Evolutionary conservation across 768 basidiomycete species (phyloP).

Genomic region (Exidia glandulosa): DNA sequence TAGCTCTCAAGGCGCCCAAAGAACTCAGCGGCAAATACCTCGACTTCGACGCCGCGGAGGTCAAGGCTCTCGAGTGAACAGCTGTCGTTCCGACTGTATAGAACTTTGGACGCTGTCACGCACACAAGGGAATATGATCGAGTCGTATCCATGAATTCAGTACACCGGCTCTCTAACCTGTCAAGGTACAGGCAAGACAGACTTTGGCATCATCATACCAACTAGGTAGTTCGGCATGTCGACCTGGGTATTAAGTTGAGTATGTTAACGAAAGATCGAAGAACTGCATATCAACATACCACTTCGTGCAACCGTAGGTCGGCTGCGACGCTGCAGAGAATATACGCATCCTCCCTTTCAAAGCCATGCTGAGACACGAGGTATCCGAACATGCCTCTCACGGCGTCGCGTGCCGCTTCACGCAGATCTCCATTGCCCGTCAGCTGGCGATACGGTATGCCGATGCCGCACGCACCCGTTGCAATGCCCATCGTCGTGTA

Average conservation of each 20-base stretch:
- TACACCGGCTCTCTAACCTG: no score
- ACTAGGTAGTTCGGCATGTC: constrained; percentile 60
- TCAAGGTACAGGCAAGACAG: no score
- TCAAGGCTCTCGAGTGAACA: constrained; percentile 16
- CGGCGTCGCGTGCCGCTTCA: constrained; percentile 44
- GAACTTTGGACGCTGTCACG: no score
- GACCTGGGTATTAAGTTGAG: constrained; percentile 25
- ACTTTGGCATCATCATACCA: constrained; percentile 45
- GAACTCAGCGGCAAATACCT: constrained; percentile 66
- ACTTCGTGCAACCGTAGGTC: constrained; percentile 55
- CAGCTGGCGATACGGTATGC: no score
- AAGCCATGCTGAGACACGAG: constrained; percentile 34
- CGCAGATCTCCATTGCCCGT: constrained; percentile 29
- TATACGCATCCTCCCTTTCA: constrained; percentile 40
- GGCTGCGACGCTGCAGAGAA: constrained; percentile 49
- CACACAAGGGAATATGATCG: no score
- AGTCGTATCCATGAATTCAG: no score
- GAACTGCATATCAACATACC: constrained; percentile 22
- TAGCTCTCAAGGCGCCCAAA: constrained; percentile 52
- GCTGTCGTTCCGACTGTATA: no score
- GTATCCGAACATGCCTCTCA: constrained; percentile 47
- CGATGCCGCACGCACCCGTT: constrained; percentile 22
- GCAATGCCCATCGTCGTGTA: constrained; percentile 52
- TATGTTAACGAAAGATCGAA: not conserved
- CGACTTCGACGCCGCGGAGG: constrained; percentile 67